Conservation (phyloP, 768 basidiomycete genomes). For the Favolaschia claudopus region DNA sequence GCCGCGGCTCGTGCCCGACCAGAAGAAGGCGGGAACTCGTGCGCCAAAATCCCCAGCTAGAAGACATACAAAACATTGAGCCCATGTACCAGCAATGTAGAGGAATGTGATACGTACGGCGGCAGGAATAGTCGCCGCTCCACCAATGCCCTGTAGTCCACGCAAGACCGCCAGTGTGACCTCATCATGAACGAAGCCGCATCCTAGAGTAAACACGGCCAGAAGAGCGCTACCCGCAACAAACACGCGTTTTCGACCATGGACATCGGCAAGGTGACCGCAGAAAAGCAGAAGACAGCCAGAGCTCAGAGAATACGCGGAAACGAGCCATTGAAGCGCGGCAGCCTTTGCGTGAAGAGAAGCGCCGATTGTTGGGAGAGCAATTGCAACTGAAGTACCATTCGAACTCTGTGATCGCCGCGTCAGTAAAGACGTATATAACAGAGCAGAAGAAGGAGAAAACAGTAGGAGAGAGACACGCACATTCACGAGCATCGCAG, state of each 20-base stretch:
- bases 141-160: constrained; percentile 82
- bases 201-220: constrained; percentile 64
- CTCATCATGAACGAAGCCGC: constrained; percentile 67
- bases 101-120: constrained; percentile 52
- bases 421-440: not conserved
- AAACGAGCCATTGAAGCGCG: constrained; percentile 71
- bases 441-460: not conserved
- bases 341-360: constrained; percentile 57
- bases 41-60: constrained; percentile 83
- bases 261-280: constrained; percentile 82
- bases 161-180: constrained; percentile 74
- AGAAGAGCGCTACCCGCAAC: constrained; percentile 63
- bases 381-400: constrained; percentile 56
- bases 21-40: constrained; percentile 69
- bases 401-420: constrained; percentile 44
- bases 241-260: constrained; percentile 78
- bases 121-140: constrained; percentile 78
- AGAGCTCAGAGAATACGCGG: constrained; percentile 73
- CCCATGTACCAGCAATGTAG: not conserved
- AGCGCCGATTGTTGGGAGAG: constrained; percentile 59
- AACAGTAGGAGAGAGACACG: not conserved
- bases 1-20: constrained; percentile 70
- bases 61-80: not conserved
- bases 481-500: constrained; percentile 48
- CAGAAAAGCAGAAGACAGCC: constrained; percentile 81